Conservation (phyloP, 2,329 filamentous ascomycete genomes). For the Xylaria sp. region DNA sequence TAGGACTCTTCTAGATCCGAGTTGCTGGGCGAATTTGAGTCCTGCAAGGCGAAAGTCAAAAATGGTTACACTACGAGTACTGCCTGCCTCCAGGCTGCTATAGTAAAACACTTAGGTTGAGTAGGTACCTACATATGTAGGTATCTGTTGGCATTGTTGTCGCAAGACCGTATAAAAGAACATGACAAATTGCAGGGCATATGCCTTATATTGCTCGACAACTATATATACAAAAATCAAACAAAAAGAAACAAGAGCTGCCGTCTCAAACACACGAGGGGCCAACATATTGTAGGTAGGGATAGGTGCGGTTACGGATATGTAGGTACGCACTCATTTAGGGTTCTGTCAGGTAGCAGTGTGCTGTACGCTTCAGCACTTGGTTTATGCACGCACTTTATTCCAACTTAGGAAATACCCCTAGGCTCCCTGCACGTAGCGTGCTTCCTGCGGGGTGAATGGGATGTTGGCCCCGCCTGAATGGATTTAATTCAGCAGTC, state of each 20-base stretch:
- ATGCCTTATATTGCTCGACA: neutral
- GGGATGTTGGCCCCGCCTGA: neutral
- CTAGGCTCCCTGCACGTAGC: neutral
- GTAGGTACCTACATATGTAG: no score
- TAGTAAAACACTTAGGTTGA: no score
- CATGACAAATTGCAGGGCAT: constrained; percentile 2
- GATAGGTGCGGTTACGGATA: neutral
- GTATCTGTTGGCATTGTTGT: neutral
- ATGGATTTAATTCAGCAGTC: constrained; percentile 2
- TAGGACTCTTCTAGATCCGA: constrained; percentile 17
- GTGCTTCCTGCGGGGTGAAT: constrained; percentile 2
- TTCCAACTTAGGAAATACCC: neutral
- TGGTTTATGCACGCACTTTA: neutral
- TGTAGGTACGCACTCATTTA: neutral
- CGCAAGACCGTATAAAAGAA: neutral
- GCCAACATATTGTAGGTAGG: neutral
- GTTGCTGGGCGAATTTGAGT: neutral
- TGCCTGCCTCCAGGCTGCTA: neutral
- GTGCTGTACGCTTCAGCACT: neutral
- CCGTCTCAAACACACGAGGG: neutral
- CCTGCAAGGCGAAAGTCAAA: constrained; percentile 6
- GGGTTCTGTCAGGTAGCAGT: neutral
- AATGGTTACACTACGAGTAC: neutral
- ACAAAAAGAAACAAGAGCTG: constrained; percentile 14
- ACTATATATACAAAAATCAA: neutral